phyloP scores from a whole-genome alignment of 177 flowering plant species.

The Telopea speciosissima region DNA sequence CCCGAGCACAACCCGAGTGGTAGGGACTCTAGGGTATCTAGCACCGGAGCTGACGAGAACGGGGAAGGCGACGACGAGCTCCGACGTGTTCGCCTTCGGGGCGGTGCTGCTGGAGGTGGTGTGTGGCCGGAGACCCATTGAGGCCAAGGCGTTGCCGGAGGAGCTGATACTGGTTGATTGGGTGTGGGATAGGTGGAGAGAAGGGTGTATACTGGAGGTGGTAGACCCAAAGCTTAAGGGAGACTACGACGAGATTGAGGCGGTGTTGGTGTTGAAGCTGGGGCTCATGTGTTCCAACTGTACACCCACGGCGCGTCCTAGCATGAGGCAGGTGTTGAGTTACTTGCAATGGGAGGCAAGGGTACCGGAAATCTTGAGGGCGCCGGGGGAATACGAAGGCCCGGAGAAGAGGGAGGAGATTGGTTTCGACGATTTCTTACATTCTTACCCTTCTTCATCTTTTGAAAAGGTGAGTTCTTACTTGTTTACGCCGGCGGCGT shows the following conservation, averaged over 20 bases:
- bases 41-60: slow-evolving; percentile 74
- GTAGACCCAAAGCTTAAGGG: slow-evolving; percentile 48
- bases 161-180: slow-evolving; percentile 63
- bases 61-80: slow-evolving; percentile 54
- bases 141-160: slow-evolving; percentile 50
- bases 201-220: slow-evolving; percentile 41
- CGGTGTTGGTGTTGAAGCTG: slow-evolving; percentile 39
- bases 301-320: slow-evolving; percentile 35
- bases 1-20: slow-evolving; percentile 59
- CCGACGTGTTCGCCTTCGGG: slow-evolving; percentile 73
- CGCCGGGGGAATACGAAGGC: slow-evolving; percentile 22
- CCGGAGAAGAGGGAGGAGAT: slow-evolving; percentile 11
- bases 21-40: slow-evolving; percentile 69
- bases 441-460: slow-evolving; percentile 36
- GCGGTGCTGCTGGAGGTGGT: slow-evolving; percentile 58
- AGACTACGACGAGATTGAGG: slow-evolving; percentile 46
- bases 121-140: slow-evolving; percentile 70
- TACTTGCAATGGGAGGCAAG: slow-evolving; percentile 54
- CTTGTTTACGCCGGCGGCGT: slow-evolving; percentile 18
- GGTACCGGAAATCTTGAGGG: slow-evolving; percentile 32
- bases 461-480: slow-evolving; percentile 22
- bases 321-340: slow-evolving; percentile 61
- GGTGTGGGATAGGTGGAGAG: slow-evolving; percentile 60
- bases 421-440: slow-evolving; percentile 33
- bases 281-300: slow-evolving; percentile 64